Conservation (phyloP, 495 filamentous ascomycete species). For the Friedmanniomyces simplex region DNA sequence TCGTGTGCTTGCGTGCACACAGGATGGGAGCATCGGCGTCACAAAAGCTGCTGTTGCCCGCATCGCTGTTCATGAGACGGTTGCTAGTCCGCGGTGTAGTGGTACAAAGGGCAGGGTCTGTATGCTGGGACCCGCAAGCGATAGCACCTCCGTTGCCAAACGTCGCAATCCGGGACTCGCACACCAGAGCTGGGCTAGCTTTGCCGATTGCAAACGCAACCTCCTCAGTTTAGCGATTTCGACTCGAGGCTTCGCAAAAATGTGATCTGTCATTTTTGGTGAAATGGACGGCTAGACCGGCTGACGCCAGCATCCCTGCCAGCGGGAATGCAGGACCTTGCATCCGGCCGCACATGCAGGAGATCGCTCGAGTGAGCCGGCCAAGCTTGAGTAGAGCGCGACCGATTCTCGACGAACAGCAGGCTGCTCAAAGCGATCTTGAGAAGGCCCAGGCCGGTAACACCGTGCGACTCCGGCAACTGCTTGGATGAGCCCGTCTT, state of each 20-base stretch:
- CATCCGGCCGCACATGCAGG: not conserved
- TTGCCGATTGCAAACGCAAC: not conserved
- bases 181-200: not conserved
- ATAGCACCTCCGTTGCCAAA: not conserved
- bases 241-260: not conserved
- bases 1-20: not conserved
- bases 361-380: not conserved
- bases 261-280: not conserved
- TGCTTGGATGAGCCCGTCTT: too few relatives aligned
- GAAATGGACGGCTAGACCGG: not conserved
- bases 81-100: not conserved
- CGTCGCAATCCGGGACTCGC: not conserved
- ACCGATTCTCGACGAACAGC: too few relatives aligned
- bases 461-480: too few relatives aligned
- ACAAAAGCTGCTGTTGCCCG: not conserved
- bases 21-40: not conserved
- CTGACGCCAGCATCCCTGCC: not conserved
- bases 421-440: too few relatives aligned
- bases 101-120: not conserved
- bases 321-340: not conserved
- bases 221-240: not conserved
- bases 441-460: too few relatives aligned
- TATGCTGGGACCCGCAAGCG: not conserved
- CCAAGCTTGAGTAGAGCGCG: not conserved
- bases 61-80: not conserved